Base-by-base conservation (phyloP, 768 basidiomycete genomes). In the Tulasnella sp. region DNA sequence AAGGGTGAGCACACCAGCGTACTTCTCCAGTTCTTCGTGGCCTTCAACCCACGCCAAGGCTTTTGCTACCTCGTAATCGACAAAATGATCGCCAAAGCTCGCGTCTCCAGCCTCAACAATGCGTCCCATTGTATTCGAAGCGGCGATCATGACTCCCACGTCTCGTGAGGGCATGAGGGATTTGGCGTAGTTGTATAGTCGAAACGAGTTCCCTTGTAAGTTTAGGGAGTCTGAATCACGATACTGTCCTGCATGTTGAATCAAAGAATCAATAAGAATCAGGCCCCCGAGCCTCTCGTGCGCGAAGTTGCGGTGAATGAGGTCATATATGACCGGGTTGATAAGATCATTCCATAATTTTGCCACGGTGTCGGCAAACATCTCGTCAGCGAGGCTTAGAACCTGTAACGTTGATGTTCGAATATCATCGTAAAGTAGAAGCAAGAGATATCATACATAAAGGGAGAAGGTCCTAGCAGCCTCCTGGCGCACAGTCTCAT, bases 131-230 rank as follows among this genome's bases (percentile, higher is more conserved):
- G 89, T 91, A 69, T 92, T 88, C 17, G 92, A 91, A 0, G 92
- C 91, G 8, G 86, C 81, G 34, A 92, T 78, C 92, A 97, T 97
- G 68, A 99, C 83, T 69, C 87, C 86, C 66, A 91, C 81, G 69
- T 97, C 94, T 53, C 83, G 79, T 67, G 89, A 89, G 3, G 91
- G 91, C 21, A 96, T 78, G n/a, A 94, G 79, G 43, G 87, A 82
- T 68, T 92, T 90, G 71, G 96, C 85, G 72, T 96, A 93, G 72
- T 90, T 89, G 74, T 85, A 90, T 69, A 93, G 84, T 53, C 88
- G 81, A 71, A 87, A 92, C 41, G 88, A 79, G 64, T 86, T 83
- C 38, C 29, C 38, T 22, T 42, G 34, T 41, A 58, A 30, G 22
- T 82, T 76, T 66, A 84, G 86, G 8, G 81, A 82, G 69, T 88